A percentile compares a stretch with the other conserved stretches of the same genome.
phyloP scores from a whole-genome alignment of 2,329 filamentous ascomycete genomes.

The Plectosphaerella sp. region DNA sequence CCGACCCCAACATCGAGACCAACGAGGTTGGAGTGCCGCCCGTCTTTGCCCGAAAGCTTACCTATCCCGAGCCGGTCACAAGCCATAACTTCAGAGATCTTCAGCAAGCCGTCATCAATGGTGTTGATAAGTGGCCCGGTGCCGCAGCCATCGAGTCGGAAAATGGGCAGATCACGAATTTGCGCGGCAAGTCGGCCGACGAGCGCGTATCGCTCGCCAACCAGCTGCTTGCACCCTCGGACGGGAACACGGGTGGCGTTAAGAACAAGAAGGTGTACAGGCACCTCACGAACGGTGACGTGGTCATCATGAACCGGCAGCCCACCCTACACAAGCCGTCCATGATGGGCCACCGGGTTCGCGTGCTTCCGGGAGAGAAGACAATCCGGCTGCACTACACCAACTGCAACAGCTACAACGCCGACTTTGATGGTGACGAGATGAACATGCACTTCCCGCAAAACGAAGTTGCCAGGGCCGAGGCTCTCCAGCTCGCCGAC shows the following conservation, averaged over 20 bases:
- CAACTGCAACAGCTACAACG: conserved; percentile 99
- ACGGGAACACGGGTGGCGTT: conserved; percentile 66
- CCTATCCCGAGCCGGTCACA: conserved; percentile 95
- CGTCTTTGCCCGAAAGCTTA: conserved; percentile 95
- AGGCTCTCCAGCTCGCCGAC: conserved; percentile 89
- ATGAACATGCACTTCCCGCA: conserved; percentile 99
- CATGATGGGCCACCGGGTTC: conserved; percentile 95
- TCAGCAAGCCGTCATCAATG: conserved; percentile 94
- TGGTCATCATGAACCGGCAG: conserved; percentile 98
- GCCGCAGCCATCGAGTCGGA: conserved; percentile 94
- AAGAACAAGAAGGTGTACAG: conserved; percentile 95
- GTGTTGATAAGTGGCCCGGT: conserved; percentile 88
- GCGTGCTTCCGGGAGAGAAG: conserved; percentile 89
- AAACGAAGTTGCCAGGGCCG: conserved; percentile 88
- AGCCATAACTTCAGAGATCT: conserved; percentile 96
- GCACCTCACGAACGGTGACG: conserved; percentile 92
- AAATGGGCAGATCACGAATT: conserved; percentile 82
- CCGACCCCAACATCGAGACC: conserved; percentile 97
- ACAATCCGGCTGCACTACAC: conserved; percentile 99
- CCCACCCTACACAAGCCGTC: conserved; percentile 97
- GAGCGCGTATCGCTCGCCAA: conserved; percentile 89
- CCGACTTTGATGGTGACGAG: conserved; percentile 98
- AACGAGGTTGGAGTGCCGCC: conserved; percentile 98
- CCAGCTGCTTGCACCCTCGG: conserved; percentile 82
- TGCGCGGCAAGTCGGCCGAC: conserved; percentile 82